Evolutionary conservation across 306 rosid species (phyloP).

Genomic region (Prunus persica): DNA sequence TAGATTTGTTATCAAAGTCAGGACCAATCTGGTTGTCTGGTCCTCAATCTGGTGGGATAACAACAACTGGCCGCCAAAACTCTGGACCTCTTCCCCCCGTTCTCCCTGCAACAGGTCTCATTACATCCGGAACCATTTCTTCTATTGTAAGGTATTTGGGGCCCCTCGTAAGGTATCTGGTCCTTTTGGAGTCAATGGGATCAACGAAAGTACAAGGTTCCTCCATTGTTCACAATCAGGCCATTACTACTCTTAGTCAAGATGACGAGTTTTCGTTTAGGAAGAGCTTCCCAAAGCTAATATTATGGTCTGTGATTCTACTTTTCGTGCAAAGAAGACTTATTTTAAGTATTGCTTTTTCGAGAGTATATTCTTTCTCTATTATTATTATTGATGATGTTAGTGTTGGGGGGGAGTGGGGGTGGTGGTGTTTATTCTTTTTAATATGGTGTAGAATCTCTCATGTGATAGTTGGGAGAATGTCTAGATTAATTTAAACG

Average conservation of each 20-base stretch:
- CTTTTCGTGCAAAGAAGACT: constrained; percentile 62
- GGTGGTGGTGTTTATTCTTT: constrained; percentile 20
- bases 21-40: constrained; percentile 45
- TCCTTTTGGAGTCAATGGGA: constrained; percentile 55
- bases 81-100: constrained; percentile 88
- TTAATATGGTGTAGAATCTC: background rate
- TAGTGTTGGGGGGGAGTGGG: background rate
- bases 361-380: too few relatives aligned
- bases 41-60: constrained; percentile 90
- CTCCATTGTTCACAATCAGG: too few relatives aligned
- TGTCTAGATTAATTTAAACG: background rate
- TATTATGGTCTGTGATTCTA: constrained; percentile 75
- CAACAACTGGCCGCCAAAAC: constrained; percentile 60
- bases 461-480: background rate
- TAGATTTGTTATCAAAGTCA: background rate
- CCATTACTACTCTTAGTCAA: too few relatives aligned
- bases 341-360: too few relatives aligned
- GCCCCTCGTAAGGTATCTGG: constrained; percentile 95
- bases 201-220: too few relatives aligned
- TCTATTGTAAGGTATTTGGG: constrained; percentile 15
- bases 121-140: constrained; percentile 86
- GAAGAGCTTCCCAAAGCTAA: too few relatives aligned
- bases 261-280: too few relatives aligned
- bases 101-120: constrained; percentile 88
- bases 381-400: too few relatives aligned